Evolutionary conservation across 1,139 yeast genomes (phyloP), one percentile per base, ranked within the genome.

Genomic region (Pichia sp.): DNA sequence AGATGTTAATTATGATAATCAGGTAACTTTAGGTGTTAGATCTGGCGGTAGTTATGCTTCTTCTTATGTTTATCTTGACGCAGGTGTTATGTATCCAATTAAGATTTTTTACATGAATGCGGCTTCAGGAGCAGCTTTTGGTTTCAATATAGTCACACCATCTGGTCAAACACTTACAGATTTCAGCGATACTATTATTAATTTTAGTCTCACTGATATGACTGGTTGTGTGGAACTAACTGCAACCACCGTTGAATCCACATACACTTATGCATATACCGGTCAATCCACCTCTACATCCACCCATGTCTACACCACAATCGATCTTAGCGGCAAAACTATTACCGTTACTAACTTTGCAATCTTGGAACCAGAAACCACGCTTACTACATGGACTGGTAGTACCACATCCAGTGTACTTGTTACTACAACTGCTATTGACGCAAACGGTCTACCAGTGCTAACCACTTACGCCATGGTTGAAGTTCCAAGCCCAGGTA

Each of bases 391-490:
- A 10, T 42, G 50, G 8, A 23, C 46, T 2, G 23, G 37, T 9
- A 36, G 33, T 28, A 30, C 41, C 3, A 27, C 39, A 7, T 43
- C 62, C 39, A 60, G 66, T 5, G 56, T 65, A 0, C 58, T 58
- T 53, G 59, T 60, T 42, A 59, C 62, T 55, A 51, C 58, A 55
- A 59, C 60, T 33, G 55, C 62, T 5, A 16, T 16, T 16, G 16
- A 16, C 16, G 55, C 62, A 33, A 63, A 59, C 41, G 65, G 66
- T 11, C 63, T 8, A 52, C 63, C 11, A 65, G 66, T 30, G 38
- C 7, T 6, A 12, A 32, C 30, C 31, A 22, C 1, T 53, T 31
- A 6, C 6, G 22, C 9, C 25, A 22, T n/a, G 22, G 10, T 10
- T 1, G 60, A 16, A 64, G 57, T 6, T 30, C 57, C 16, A 61